Base-by-base conservation (phyloP, 2,329 filamentous ascomycete species). In the Chaetomium globosum region DNA sequence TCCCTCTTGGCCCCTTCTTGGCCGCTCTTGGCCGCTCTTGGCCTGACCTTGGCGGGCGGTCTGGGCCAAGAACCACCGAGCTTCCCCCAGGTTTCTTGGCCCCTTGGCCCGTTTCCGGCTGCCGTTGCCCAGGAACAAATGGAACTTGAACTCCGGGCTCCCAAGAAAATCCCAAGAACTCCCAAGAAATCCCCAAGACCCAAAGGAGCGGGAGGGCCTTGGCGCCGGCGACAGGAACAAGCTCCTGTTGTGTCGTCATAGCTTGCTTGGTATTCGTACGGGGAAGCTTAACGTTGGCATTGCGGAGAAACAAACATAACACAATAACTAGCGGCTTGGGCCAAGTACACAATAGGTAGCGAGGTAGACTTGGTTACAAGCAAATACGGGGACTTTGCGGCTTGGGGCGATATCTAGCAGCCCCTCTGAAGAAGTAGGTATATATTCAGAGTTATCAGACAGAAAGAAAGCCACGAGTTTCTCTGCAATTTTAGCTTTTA, bases 1-100 rank as follows among this genome's bases (percentile, higher is more conserved):
- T 30, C 21, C 39, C 19, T 36, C 62, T 64, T 65, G 52, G 58
- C 43, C 51, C 30, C 2, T 53, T 12, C 59, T 49, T 61, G 59
- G 49, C 49, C 33, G n/a, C 16, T 19, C 59, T 49, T 61, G 59
- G 48, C 48, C 33, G 19, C 16, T 13, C 57, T 59, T 59, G 59
- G 51, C 51, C 33, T 16, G 9, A 30, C 28, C 55, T 58, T 58
- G 55, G 55, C 55, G 13, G 10, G 30, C 1, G 30, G 30, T 58
- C 39, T 31, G 23, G 26, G 23, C 36, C 43, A 59, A 31, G 43
- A 48, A 26, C 13, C 30, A 19, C 16, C 56, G 43, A 48, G 39
- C 13, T 58, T 28, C 16, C 56, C 56, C 56, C 43, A 31, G 56
- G 36, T 59, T 59, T 49, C 56, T 59, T 59, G 39, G 26, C 56